Conservation (phyloP, 2,329 filamentous ascomycete genomes). For the Nothophaeocryptopus gaeumannii region DNA sequence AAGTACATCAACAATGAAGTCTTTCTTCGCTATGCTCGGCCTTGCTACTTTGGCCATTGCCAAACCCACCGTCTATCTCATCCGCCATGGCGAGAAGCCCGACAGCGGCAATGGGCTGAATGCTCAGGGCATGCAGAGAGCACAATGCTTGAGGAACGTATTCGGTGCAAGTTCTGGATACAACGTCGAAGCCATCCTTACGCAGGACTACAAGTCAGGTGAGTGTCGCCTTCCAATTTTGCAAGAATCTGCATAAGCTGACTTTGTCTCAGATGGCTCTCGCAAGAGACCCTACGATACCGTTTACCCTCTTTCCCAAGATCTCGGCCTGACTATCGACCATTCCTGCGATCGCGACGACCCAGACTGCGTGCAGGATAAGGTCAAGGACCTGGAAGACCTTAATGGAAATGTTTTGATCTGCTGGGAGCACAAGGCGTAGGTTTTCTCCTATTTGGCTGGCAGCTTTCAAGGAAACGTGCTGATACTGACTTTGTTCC, state of each 20-base stretch:
- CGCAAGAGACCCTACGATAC: slow-evolving; percentile 56
- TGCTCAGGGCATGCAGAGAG: slow-evolving; percentile 52
- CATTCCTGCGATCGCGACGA: slow-evolving; percentile 57
- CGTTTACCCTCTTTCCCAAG: slow-evolving; percentile 54
- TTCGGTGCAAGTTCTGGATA: slow-evolving; percentile 55
- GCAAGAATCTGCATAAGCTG: background rate
- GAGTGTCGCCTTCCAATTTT: background rate
- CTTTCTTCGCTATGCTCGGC: slow-evolving; percentile 11
- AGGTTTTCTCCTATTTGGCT: no score
- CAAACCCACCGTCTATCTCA: slow-evolving; percentile 57
- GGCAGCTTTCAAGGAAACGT: background rate
- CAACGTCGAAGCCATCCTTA: slow-evolving; percentile 59
- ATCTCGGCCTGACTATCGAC: slow-evolving; percentile 56
- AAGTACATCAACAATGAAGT: slow-evolving; percentile 22
- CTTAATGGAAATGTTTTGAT: slow-evolving; percentile 56
- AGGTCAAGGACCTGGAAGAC: slow-evolving; percentile 49
- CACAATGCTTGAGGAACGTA: slow-evolving; percentile 58
- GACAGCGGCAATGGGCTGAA: slow-evolving; percentile 50
- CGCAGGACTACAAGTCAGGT: slow-evolving; percentile 53
- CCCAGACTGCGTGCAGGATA: slow-evolving; percentile 52
- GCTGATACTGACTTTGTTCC: background rate
- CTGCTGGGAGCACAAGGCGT: slow-evolving; percentile 58
- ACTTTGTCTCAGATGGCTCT: slow-evolving; percentile 44
- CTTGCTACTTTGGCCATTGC: slow-evolving; percentile 21
- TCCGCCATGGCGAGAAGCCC: slow-evolving; percentile 65